Percentiles rank a stretch among this genome's conserved stretches.
Evolutionary conservation across 1,139 yeast species (phyloP).

Genomic region (Taphrina wiesneri): DNA sequence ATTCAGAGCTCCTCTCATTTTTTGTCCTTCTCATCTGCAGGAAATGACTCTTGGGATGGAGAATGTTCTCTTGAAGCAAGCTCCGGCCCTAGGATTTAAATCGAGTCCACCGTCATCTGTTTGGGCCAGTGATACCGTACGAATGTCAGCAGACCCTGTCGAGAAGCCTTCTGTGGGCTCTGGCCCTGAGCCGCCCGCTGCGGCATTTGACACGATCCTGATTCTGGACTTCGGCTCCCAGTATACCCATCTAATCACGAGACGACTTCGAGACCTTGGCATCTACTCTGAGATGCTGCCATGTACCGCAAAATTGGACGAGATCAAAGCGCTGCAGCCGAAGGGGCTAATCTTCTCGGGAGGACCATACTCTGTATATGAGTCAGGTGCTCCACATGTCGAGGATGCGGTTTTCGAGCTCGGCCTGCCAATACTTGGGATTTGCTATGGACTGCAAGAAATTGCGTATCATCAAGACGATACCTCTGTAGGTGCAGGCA

Average conservation of each 20-base stretch:
- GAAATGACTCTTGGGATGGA: not conserved
- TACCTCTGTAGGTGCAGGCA: slow-evolving; percentile 93
- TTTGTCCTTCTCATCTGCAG: not conserved
- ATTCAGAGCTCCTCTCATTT: not conserved
- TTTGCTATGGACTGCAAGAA: slow-evolving; percentile 99
- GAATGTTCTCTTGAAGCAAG: not conserved
- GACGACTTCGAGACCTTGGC: slow-evolving; percentile 96
- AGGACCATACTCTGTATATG: slow-evolving; percentile 97
- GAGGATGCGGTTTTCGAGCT: slow-evolving; percentile 90
- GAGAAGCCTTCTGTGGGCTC: slow-evolving; percentile 30
- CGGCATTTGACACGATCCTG: slow-evolving; percentile 74
- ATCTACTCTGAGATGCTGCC: slow-evolving; percentile 99
- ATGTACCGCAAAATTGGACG: slow-evolving; percentile 93
- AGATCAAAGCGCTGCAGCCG: slow-evolving; percentile 82
- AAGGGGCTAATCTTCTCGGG: slow-evolving; percentile 96
- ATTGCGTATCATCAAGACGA: slow-evolving; percentile 86
- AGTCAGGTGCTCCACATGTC: slow-evolving; percentile 93
- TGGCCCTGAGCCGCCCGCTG: slow-evolving; percentile 39
- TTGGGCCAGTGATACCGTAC: not conserved
- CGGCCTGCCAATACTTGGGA: slow-evolving; percentile 92
- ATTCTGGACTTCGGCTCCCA: slow-evolving; percentile 96
- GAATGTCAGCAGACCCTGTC: not conserved
- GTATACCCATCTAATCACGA: slow-evolving; percentile 92
- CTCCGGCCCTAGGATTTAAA: not conserved
- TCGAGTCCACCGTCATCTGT: not conserved